These are phyloP conservation scores for Wallacemonas sp. DNA, from an alignment of 208 protist genomes.

Conservation along the genomic window DNA sequence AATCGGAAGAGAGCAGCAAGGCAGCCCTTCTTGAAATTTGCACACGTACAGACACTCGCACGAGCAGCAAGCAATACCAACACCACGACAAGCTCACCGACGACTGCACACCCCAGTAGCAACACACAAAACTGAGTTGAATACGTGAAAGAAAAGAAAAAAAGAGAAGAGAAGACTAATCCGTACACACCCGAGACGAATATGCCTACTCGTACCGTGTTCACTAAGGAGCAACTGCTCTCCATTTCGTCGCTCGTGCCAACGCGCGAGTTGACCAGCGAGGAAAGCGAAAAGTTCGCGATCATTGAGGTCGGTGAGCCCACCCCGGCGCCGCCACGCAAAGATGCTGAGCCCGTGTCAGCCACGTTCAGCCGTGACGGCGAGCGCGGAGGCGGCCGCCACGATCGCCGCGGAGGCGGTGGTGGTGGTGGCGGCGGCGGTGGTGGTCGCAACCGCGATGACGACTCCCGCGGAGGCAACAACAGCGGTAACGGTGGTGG, in stretches of 20 bases:
- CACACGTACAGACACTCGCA: too few relatives aligned
- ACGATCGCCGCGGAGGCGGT: conserved; percentile 2
- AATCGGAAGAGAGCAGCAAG: too few relatives aligned
- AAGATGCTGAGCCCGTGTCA: conserved; percentile 26
- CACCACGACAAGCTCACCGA: too few relatives aligned
- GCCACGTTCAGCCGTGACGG: conserved; percentile 9
- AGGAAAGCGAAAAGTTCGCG: conserved; percentile 58
- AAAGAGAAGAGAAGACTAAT: conserved; percentile 5
- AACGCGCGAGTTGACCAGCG: conserved; percentile 36
- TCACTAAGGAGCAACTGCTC: conserved; percentile 64
- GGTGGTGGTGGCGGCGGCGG: conserved; percentile 21
- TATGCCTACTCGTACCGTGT: conserved; percentile 34
- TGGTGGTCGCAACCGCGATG: conserved; percentile 16
- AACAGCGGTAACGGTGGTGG: conserved; percentile 1
- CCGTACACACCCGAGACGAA: not conserved
- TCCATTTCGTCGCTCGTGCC: conserved; percentile 35
- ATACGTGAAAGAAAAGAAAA: too few relatives aligned
- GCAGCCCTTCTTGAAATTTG: too few relatives aligned
- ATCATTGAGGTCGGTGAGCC: conserved; percentile 63
- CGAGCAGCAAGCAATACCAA: too few relatives aligned
- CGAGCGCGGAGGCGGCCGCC: conserved; percentile 3
- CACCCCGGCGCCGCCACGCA: conserved; percentile 25
- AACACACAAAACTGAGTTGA: too few relatives aligned
- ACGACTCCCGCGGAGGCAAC: conserved; percentile 10
- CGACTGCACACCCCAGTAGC: too few relatives aligned